Conservation (phyloP, 164 flowering plant genomes). For the Chimonanthus praecox region DNA sequence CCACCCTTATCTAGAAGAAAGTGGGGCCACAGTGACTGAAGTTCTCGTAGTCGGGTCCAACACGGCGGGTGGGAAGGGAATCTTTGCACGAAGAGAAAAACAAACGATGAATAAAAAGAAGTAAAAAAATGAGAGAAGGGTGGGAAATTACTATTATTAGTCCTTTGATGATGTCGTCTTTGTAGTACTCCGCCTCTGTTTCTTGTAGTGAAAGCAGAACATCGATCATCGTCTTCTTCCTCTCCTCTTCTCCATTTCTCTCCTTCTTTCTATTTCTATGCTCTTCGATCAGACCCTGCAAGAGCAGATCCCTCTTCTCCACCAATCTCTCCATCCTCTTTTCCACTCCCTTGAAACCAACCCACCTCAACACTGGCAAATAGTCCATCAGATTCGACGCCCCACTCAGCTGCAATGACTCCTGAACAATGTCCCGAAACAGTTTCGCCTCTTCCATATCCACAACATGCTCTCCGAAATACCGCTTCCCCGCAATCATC, state of each 20-base stretch:
- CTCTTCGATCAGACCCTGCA: constrained; percentile 12
- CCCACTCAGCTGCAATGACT: constrained; percentile 5
- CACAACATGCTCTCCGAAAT: constrained; percentile 17
- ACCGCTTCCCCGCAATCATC: constrained; percentile 42
- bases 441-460: constrained; percentile 5
- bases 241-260: neutral
- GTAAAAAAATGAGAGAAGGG: neutral
- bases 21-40: too few species aligned
- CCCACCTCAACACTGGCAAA: constrained; percentile 12
- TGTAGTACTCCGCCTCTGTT: constrained; percentile 2
- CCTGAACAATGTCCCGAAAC: constrained; percentile 9
- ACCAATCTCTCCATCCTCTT: constrained; percentile 12
- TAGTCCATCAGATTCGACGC: constrained; percentile 10
- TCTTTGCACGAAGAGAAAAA: too few species aligned
- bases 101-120: too few species aligned
- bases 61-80: too few species aligned
- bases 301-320: constrained; percentile 8
- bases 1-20: too few species aligned
- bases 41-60: too few species aligned
- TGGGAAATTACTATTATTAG: neutral
- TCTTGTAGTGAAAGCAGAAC: neutral
- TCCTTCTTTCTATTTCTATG: neutral
- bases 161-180: constrained; percentile 1
- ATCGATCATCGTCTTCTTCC: constrained; percentile 7
- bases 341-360: constrained; percentile 13